Evolutionary conservation across 192 early-diverging fungal species (phyloP).

Genomic region (Mortierella hygrophila): DNA sequence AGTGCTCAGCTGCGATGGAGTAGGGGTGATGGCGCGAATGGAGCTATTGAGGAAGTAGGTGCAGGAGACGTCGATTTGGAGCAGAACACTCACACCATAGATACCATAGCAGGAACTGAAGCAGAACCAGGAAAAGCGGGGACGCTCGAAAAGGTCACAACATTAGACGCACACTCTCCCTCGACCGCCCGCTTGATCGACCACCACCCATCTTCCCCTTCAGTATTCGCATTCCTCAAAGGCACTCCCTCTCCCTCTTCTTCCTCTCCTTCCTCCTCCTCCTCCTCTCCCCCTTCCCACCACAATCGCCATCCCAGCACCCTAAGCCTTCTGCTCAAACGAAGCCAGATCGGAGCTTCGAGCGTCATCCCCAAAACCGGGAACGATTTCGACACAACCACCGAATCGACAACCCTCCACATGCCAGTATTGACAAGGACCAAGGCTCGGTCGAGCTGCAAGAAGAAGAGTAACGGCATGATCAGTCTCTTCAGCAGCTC

Average conservation of each 20-base stretch:
- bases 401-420: background rate
- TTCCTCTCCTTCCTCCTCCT: too few species aligned
- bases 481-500: background rate
- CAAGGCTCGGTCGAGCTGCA: slow-evolving; percentile 25
- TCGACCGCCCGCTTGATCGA: slow-evolving; percentile 20
- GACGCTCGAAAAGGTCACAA: background rate
- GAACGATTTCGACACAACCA: background rate
- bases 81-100: background rate
- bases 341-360: background rate
- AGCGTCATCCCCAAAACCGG: background rate
- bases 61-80: background rate
- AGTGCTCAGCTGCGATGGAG: too few species aligned
- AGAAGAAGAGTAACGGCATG: background rate
- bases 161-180: slow-evolving; percentile 9
- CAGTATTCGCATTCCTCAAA: slow-evolving; percentile 32
- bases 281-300: background rate
- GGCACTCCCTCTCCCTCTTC: background rate
- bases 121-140: background rate
- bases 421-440: slow-evolving; percentile 31
- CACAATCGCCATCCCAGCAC: background rate
- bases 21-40: background rate
- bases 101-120: background rate
- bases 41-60: background rate
- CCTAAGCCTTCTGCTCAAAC: background rate
- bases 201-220: slow-evolving; percentile 2